These are phyloP conservation scores for Karstenula rhodostoma DNA, from an alignment of 2,329 filamentous ascomycete genomes.

Conservation along the genomic window DNA sequence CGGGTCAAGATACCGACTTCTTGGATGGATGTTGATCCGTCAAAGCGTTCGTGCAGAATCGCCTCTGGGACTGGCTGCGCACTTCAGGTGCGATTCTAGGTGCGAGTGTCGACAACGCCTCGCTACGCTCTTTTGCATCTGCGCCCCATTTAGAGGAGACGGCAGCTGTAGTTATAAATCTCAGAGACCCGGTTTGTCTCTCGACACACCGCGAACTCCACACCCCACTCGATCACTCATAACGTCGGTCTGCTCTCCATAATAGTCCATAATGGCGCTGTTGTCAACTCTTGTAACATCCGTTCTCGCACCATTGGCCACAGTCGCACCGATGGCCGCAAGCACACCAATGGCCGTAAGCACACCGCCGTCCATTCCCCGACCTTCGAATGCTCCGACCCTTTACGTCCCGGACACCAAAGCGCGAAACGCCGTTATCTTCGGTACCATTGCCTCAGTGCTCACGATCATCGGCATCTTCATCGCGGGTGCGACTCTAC, in stretches of 20 bases:
- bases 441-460: conserved; percentile 9
- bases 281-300: neutral
- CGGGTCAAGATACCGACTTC: too few relatives aligned
- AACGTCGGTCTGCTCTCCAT: neutral
- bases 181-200: too few relatives aligned
- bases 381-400: neutral
- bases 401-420: conserved; percentile 3
- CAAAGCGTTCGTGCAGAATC: neutral
- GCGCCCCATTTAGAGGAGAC: too few relatives aligned
- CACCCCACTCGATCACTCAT: neutral
- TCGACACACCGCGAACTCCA: neutral
- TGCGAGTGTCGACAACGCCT: too few relatives aligned
- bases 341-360: neutral
- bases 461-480: conserved; percentile 4
- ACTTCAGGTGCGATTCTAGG: neutral
- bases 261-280: neutral
- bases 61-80: neutral
- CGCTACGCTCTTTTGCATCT: too few relatives aligned
- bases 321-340: too few relatives aligned
- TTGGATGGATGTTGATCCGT: too few relatives aligned
- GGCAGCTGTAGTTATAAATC: too few relatives aligned
- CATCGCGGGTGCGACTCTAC: conserved; percentile 9
- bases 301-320: neutral
- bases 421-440: conserved; percentile 13
- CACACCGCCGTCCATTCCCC: neutral